Conservation (phyloP, 805 yeast species). For the Teunomyces gatunensis region DNA sequence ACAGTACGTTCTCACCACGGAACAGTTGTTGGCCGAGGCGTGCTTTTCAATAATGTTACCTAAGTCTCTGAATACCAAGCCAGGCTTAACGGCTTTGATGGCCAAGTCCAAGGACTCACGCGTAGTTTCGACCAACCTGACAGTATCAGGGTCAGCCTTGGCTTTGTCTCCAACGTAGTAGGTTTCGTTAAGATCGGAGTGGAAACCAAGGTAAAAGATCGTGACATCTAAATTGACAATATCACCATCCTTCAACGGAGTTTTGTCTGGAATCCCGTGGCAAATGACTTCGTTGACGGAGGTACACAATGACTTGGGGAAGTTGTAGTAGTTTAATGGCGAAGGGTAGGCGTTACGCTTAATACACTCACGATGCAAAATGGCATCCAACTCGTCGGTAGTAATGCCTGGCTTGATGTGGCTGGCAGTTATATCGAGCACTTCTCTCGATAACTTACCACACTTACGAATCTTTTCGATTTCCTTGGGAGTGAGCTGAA, state of each 20-base stretch:
- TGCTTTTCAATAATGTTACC: slow-evolving; percentile 88
- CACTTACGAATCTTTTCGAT: slow-evolving; percentile 73
- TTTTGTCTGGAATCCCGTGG: slow-evolving; percentile 95
- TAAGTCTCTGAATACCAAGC: slow-evolving; percentile 77
- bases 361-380: slow-evolving; percentile 84
- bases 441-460: slow-evolving; percentile 77
- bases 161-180: slow-evolving; percentile 94
- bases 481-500: slow-evolving; percentile 62
- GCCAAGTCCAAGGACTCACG: slow-evolving; percentile 86
- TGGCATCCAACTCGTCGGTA: slow-evolving; percentile 84
- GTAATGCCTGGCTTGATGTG: slow-evolving; percentile 84
- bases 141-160: slow-evolving; percentile 71
- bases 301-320: slow-evolving; percentile 89
- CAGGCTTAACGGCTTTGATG: slow-evolving; percentile 85
- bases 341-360: slow-evolving; percentile 92
- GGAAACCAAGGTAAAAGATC: slow-evolving; percentile 81
- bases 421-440: slow-evolving; percentile 85
- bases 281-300: slow-evolving; percentile 94
- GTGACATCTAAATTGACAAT: slow-evolving; percentile 89
- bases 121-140: slow-evolving; percentile 82
- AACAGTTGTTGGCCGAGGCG: slow-evolving; percentile 72
- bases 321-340: slow-evolving; percentile 90
- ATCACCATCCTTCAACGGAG: slow-evolving; percentile 88
- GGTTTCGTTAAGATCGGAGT: slow-evolving; percentile 94
- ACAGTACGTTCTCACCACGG: slow-evolving; percentile 86